Conservation (phyloP, 306 rosid genomes). For the Vigna mungo region DNA sequence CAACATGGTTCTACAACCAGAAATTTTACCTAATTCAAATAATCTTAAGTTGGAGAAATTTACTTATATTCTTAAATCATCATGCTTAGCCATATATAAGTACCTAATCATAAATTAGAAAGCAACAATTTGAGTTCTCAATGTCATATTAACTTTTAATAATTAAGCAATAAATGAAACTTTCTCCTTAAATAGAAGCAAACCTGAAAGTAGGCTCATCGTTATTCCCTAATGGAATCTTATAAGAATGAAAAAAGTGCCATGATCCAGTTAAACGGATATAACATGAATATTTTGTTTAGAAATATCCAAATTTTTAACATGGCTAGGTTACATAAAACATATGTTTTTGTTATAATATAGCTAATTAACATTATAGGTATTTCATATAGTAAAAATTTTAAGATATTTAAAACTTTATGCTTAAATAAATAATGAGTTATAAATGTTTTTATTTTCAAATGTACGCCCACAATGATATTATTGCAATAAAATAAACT, state of each 20-base stretch:
- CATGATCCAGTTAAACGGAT: neutral
- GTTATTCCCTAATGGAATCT: neutral
- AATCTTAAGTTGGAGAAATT: neutral
- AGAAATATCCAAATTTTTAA: neutral
- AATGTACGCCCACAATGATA: too few relatives aligned
- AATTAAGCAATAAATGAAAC: neutral
- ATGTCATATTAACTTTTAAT: neutral
- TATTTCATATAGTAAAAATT: too few relatives aligned
- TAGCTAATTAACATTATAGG: neutral
- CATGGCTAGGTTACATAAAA: neutral
- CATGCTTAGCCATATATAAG: neutral
- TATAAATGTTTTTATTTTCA: neutral
- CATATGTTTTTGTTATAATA: neutral
- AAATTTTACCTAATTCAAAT: neutral
- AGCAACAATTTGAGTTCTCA: neutral
- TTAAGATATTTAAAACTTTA: too few relatives aligned
- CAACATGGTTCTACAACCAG: neutral
- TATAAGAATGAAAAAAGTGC: neutral
- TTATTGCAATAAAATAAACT: too few relatives aligned
- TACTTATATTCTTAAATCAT: neutral
- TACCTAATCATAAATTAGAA: neutral
- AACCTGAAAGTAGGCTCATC: neutral
- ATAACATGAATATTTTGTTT: neutral
- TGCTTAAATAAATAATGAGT: too few relatives aligned
- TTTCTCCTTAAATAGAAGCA: too few relatives aligned